Evolutionary conservation across 805 yeast species (phyloP).

Genomic region (Ogataea parapolymorpha): DNA sequence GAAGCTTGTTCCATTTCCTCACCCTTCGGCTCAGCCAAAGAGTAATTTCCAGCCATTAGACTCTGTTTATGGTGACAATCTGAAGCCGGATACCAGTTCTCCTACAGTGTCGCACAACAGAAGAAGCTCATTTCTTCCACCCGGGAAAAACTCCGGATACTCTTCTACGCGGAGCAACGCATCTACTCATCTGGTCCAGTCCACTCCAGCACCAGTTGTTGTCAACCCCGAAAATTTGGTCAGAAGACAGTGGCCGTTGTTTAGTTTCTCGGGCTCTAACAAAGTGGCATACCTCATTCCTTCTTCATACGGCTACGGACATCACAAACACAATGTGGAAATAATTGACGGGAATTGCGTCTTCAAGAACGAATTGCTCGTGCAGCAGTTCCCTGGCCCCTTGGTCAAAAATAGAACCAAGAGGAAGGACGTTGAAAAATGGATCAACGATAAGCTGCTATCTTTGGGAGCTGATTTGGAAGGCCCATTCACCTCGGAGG

Average conservation of each 20-base stretch:
- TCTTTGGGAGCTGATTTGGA: conserved; percentile 17
- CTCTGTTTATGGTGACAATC: conserved; percentile 19
- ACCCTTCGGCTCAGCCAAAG: not conserved
- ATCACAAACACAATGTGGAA: conserved; percentile 33
- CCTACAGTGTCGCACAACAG: conserved; percentile 10
- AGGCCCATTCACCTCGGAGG: conserved; percentile 18
- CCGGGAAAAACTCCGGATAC: conserved; percentile 4
- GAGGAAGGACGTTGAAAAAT: conserved; percentile 64
- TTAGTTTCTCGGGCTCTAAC: conserved; percentile 57
- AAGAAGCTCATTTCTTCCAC: conserved; percentile 19
- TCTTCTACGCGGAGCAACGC: not conserved
- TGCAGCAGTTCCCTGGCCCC: conserved; percentile 66
- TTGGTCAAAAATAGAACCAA: conserved; percentile 53
- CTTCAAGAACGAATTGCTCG: conserved; percentile 45
- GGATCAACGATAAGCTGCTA: conserved; percentile 46
- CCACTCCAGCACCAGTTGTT: conserved; percentile 36
- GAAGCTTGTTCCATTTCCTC: conserved; percentile 7
- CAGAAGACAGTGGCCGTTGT: conserved; percentile 70
- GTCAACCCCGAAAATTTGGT: conserved; percentile 53
- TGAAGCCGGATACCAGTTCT: conserved; percentile 18
- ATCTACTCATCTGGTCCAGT: conserved; percentile 6
- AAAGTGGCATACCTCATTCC: conserved; percentile 47
- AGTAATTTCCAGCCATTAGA: conserved; percentile 15
- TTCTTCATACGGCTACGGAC: conserved; percentile 35
- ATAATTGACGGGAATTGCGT: conserved; percentile 35